phyloP scores from a whole-genome alignment of 2,329 filamentous ascomycete genomes.

The Trichoderma koningiopsis region DNA sequence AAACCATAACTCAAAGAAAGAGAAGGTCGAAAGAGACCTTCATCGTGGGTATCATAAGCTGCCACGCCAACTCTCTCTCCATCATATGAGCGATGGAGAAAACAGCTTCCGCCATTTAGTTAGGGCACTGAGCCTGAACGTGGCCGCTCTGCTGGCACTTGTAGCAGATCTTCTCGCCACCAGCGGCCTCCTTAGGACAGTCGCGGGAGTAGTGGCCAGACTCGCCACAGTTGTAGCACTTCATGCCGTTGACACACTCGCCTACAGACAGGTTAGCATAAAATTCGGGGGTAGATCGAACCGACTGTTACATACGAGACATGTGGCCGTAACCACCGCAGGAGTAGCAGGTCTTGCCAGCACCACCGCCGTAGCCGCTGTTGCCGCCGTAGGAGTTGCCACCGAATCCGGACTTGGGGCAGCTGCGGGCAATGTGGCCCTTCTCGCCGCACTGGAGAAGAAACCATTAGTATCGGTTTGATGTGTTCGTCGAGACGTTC shows the following conservation, averaged over 20 bases:
- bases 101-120: slow-evolving; percentile 46
- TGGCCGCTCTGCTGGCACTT: slow-evolving; percentile 85
- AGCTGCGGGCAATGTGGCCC: slow-evolving; percentile 94
- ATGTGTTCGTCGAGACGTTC: neutral
- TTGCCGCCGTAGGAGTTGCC: slow-evolving; percentile 47
- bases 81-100: slow-evolving; percentile 29
- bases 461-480: slow-evolving; percentile 22
- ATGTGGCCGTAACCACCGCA: slow-evolving; percentile 97
- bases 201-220: slow-evolving; percentile 94
- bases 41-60: slow-evolving; percentile 48
- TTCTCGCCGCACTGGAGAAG: slow-evolving; percentile 77
- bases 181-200: slow-evolving; percentile 87
- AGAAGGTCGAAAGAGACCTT: slow-evolving; percentile 33
- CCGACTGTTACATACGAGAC: slow-evolving; percentile 63
- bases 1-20: slow-evolving; percentile 31
- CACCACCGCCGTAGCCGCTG: slow-evolving; percentile 53
- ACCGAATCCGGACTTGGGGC: slow-evolving; percentile 65
- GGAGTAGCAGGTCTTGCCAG: slow-evolving; percentile 92
- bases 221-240: slow-evolving; percentile 99
- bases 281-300: neutral
- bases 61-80: slow-evolving; percentile 43
- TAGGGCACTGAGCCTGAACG: slow-evolving; percentile 92
- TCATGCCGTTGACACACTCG: slow-evolving; percentile 97
- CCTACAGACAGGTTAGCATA: slow-evolving; percentile 46
- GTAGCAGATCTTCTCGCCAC: slow-evolving; percentile 96